Evolutionary conservation across 306 rosid genomes (phyloP).

Genomic region (Fagus crenata): DNA sequence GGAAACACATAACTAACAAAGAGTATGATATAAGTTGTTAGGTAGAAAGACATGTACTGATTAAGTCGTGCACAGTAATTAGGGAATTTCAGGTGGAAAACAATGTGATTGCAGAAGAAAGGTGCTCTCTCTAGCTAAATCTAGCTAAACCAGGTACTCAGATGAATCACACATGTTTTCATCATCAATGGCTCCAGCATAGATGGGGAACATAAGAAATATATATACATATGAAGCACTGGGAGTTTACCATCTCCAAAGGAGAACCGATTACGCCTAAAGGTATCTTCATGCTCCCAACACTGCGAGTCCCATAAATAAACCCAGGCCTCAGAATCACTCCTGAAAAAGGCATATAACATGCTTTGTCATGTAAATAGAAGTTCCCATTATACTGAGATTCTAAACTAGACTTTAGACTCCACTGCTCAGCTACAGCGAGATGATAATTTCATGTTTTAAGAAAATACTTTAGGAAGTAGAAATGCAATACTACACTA

Average conservation of each 20-base stretch:
- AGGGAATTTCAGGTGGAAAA: too few species aligned
- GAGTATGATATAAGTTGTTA: background rate
- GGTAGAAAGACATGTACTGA: background rate
- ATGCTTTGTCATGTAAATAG: conserved; percentile 7
- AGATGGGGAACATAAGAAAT: background rate
- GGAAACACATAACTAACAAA: conserved; percentile 2
- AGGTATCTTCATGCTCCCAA: conserved; percentile 82
- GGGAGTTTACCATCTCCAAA: conserved; percentile 70
- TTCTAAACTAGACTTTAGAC: conserved; percentile 4
- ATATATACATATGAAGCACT: conserved; percentile 20
- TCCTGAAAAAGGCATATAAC: conserved; percentile 57
- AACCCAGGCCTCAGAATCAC: conserved; percentile 92
- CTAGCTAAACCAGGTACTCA: background rate
- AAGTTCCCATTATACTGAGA: background rate
- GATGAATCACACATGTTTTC: background rate
- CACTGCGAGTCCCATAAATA: conserved; percentile 88
- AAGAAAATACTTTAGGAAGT: background rate
- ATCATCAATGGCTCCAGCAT: conserved; percentile 6
- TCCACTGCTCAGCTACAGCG: background rate
- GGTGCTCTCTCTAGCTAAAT: background rate
- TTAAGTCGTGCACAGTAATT: too few species aligned
- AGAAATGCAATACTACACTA: background rate
- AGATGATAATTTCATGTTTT: background rate
- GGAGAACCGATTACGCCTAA: conserved; percentile 84
- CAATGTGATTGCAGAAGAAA: background rate